Base-by-base conservation (phyloP, 805 yeast genomes). In the Pichia nakasei region DNA sequence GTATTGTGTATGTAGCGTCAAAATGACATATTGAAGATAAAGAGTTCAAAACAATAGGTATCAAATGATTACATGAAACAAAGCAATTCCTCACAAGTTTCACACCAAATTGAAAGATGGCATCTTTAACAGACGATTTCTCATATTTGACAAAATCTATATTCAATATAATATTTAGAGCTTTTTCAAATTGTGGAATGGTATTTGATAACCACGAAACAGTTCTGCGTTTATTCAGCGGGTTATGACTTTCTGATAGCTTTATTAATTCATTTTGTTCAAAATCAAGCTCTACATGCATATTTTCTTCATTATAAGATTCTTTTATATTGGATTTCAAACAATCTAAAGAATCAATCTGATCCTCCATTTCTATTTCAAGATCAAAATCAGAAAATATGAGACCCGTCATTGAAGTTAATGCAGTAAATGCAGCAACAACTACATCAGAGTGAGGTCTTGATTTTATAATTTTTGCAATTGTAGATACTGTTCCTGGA, bases 191-290 rank as follows among this genome's bases (percentile, higher is more conserved):
- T 52, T 80, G 85, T 17, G 58, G 52, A 5, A 72, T 59, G 0
- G 83, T 76, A 0, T 72, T 78, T 13, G 56, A 63, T n/a, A 78
- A 54, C 86, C 86, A 80, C 15, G 70, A 51, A 7, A 63, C 63
- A 5, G 75, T 69, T 53, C 84, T 62, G 48, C 58, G 63, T 5
- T 40, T 26, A 19, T 51, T 54, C n/a, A 41, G 32, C 9, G 43
- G 45, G 1, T 20, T 27, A 18, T 33, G 24, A 17, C 13, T 20
- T n/a, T 49, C 46, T 9, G 59, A 54, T 12, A 55, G 52, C 5
- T 44, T 24, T 9, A 54, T 53, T 9, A 41, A 45, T 12, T n/a
- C 8, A 9, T 12, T 22, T 22, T 35, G 5, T 22, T 35, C 37
- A 9, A 55, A 22, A 4, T 35, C 43, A 22, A 42, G 39, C 11